Conservation (phyloP, 352 stramenopile genomes). For the Thraustochytrium sp. region DNA sequence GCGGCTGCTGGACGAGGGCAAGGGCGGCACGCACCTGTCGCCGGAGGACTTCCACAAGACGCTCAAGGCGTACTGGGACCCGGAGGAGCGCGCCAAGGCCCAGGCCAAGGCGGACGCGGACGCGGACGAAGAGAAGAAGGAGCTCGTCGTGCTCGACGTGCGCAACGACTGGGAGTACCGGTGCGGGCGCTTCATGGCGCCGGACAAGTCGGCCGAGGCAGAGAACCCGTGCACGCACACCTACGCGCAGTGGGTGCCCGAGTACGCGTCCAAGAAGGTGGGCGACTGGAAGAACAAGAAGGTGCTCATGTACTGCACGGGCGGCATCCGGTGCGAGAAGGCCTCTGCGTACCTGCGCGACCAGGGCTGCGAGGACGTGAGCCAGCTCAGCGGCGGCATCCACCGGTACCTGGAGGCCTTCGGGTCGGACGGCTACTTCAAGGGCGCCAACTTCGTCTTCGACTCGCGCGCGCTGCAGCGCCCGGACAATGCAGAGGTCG, state of each 20-base stretch:
- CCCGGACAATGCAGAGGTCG: background rate
- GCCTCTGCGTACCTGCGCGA: conserved; percentile 58
- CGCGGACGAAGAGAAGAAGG: background rate
- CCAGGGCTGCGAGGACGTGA: conserved; percentile 55
- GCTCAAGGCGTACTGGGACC: conserved; percentile 19
- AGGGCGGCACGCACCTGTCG: conserved; percentile 17
- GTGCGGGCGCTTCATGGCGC: background rate
- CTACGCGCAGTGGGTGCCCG: conserved; percentile 44
- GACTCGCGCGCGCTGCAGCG: conserved; percentile 26
- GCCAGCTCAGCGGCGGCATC: conserved; percentile 67
- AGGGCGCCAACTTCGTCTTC: conserved; percentile 41
- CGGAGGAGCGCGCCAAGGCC: background rate
- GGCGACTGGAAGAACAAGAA: conserved; percentile 57
- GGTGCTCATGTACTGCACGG: conserved; percentile 65
- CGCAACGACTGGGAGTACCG: conserved; percentile 38
- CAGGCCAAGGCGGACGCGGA: background rate
- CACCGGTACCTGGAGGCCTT: conserved; percentile 63
- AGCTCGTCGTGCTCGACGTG: conserved; percentile 37
- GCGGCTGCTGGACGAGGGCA: background rate
- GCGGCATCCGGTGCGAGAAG: conserved; percentile 64
- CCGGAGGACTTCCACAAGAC: conserved; percentile 42
- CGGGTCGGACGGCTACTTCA: conserved; percentile 41
- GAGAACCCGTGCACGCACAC: conserved; percentile 37
- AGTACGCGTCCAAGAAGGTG: conserved; percentile 37
- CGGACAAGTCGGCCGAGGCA: background rate